A percentile compares a stretch with the other conserved stretches of the same genome.
Evolutionary conservation across 2,329 filamentous ascomycete species (phyloP).

Genomic region (Aspergillus sp.): DNA sequence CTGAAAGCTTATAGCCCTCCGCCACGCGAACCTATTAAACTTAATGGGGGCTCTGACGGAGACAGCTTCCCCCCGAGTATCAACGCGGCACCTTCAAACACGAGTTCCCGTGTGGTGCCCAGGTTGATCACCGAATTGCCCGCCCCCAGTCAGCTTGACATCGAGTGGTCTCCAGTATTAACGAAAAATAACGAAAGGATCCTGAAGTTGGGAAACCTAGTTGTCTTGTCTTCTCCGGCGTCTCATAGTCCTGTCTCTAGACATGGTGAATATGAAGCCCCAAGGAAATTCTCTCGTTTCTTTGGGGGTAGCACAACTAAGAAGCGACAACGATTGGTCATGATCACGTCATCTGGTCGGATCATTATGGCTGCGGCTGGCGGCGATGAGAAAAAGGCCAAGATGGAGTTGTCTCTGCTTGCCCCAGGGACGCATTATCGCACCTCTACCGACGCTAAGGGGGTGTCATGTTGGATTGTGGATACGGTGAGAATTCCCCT

Average conservation of each 20-base stretch:
- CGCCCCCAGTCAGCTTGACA: constrained; percentile 93
- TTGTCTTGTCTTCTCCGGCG: constrained; percentile 77
- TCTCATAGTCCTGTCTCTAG: constrained; percentile 72
- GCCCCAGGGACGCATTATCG: constrained; percentile 74
- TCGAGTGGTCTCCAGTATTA: constrained; percentile 96
- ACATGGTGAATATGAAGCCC: constrained; percentile 65
- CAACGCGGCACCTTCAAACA: constrained; percentile 38
- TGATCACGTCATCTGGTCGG: constrained; percentile 89
- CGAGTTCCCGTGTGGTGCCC: constrained; percentile 61
- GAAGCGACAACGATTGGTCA: constrained; percentile 87
- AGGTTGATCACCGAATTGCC: constrained; percentile 92
- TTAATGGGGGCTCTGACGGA: constrained; percentile 55
- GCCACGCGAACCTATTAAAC: constrained; percentile 73
- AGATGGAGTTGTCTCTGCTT: constrained; percentile 85
- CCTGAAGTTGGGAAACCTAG: constrained; percentile 85
- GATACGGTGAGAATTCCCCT: constrained; percentile 72
- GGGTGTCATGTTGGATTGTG: constrained; percentile 82
- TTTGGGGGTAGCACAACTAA: constrained; percentile 90
- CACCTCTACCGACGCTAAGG: constrained; percentile 81
- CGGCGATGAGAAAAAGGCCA: constrained; percentile 93
- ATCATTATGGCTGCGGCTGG: constrained; percentile 88
- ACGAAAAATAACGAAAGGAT: constrained; percentile 91
- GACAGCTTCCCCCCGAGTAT: constrained; percentile 46
- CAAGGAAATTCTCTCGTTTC: constrained; percentile 87
- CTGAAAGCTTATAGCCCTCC: constrained; percentile 81